These are phyloP conservation scores for Cryphonectria naterciae DNA, from an alignment of 2,329 filamentous ascomycete genomes.

Conservation along the genomic window DNA sequence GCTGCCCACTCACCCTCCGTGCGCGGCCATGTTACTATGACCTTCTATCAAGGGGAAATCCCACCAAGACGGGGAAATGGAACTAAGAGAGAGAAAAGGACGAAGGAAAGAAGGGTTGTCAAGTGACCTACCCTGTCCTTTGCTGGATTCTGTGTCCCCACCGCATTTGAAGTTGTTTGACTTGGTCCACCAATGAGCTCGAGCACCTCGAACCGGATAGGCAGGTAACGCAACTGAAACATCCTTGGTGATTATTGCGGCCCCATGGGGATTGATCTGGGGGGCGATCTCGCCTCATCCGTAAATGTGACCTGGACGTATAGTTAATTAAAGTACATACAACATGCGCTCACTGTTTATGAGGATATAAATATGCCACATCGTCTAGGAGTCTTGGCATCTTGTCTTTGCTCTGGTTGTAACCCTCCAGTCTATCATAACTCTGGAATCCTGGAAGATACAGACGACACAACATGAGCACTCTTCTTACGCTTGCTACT, in stretches of 20 bases:
- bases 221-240: constrained; percentile 12
- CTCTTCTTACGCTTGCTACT: constrained; percentile 17
- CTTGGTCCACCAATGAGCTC: constrained; percentile 11
- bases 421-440: not conserved
- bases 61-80: not conserved
- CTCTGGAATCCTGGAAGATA: not conserved
- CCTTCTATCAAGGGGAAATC: not conserved
- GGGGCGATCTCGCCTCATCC: not conserved
- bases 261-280: not conserved
- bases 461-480: constrained; percentile 25
- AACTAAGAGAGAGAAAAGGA: not conserved
- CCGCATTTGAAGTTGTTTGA: not conserved
- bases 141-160: not conserved
- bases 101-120: not conserved
- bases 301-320: not conserved
- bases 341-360: not conserved
- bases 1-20: not conserved
- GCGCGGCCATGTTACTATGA: not conserved
- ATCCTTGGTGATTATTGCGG: not conserved
- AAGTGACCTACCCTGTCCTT: not conserved
- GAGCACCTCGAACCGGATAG: not conserved
- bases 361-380: not conserved
- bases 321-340: not conserved
- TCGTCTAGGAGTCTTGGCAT: not conserved
- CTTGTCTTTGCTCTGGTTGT: not conserved